Percentiles rank a stretch among this genome's conserved stretches.
These are phyloP conservation scores for Mallotus nudiflorus DNA, from an alignment of 345 rosid species.

Conservation along the genomic window DNA sequence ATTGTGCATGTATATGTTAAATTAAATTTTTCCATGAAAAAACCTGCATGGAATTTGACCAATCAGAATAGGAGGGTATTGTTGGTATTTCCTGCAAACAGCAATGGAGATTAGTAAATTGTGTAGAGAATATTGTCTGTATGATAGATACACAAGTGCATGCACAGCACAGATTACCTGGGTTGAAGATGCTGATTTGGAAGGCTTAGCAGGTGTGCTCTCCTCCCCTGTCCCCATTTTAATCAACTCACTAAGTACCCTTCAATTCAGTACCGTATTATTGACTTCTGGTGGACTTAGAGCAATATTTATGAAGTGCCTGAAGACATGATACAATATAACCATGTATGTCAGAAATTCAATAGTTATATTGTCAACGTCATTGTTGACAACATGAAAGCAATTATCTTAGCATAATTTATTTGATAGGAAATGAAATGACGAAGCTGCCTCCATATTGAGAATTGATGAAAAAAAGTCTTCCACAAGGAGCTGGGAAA, in stretches of 20 bases:
- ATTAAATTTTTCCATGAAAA: conserved; percentile 11
- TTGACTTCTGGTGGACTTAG: conserved; percentile 3
- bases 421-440: not conserved
- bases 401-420: not conserved
- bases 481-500: not conserved
- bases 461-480: not conserved
- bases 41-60: conserved; percentile 95
- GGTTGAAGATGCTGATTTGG: conserved; percentile 67
- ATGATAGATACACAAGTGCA: not conserved
- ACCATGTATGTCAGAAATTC: conserved; percentile 16
- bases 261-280: conserved; percentile 20
- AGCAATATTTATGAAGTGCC: conserved; percentile 24
- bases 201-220: conserved; percentile 59
- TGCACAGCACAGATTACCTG: conserved; percentile 41
- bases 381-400: not conserved
- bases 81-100: conserved; percentile 63
- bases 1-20: not conserved
- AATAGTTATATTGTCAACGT: not conserved
- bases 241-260: conserved; percentile 8
- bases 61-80: conserved; percentile 72
- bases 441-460: not conserved
- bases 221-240: conserved; percentile 83
- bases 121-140: not conserved
- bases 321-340: conserved; percentile 20
- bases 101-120: conserved; percentile 11